Base-by-base conservation (phyloP, 768 basidiomycete genomes). In the Rhodocollybia butyracea region DNA sequence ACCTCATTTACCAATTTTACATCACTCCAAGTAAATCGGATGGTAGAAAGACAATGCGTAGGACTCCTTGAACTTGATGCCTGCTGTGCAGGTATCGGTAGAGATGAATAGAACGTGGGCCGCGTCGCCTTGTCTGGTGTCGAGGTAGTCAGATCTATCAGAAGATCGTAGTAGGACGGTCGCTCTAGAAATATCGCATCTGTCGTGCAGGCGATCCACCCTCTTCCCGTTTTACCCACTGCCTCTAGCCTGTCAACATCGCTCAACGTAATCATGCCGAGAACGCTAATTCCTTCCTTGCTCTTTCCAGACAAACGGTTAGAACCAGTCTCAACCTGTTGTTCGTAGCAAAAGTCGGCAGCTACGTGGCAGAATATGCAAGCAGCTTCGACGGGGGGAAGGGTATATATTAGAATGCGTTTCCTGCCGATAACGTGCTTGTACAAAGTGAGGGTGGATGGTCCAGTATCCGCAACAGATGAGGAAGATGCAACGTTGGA, bases 121-220 rank as follows among this genome's bases (percentile, higher is more conserved):
- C 86, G 78, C 21, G 85, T 78, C 15, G 78, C 74, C 64, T 79
- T 83, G 63, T 73, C 77, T 17, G 79, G 81, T 15, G 83, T 82
- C 6, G 80, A 79, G 7, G 87, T 85, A 39, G 88, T 88, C 46
- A 93, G 70, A 68, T 94, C 89, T 57, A 94, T 84, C 47, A 94
- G 71, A 13, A 94, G 75, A 65, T 94, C 91, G 63, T 91, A 94
- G 61, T 82, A 83, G 3, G 80, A 72, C 1, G 91, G 86, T 65
- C 86, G 89, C 59, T 94, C 91, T 41, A 92, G 73, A 70, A 89
- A 93, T 17, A 94, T 81, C 8, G 90, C 85, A 59, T 94, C 91
- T 2, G 91, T 91, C 10, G 91, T 90, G 64, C 91, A 93, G 30
- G 91, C 91, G 52, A 93, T 82, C 90, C 90, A 94, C 19, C 91